Evolutionary conservation across 1,139 yeast species (phyloP).

Genomic region (Geotrichum phurueaensis): DNA sequence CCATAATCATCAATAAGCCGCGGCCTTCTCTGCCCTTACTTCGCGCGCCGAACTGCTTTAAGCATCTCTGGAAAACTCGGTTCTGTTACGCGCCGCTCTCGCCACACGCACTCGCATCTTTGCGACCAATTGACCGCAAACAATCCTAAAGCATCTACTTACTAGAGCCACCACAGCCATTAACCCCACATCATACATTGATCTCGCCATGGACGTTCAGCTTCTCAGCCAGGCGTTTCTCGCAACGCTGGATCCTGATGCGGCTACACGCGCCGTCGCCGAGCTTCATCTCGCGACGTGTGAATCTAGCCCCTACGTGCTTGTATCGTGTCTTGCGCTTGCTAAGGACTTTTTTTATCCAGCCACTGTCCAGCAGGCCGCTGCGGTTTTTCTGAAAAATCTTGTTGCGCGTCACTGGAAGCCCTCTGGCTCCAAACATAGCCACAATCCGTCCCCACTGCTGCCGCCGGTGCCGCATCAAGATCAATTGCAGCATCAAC

Average conservation of each 20-base stretch:
- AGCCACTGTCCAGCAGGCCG: constrained; percentile 60
- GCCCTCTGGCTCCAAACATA: background rate
- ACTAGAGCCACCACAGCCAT: background rate
- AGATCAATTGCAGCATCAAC: background rate
- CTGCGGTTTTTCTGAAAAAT: constrained; percentile 85
- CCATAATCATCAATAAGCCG: background rate
- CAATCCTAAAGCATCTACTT: background rate
- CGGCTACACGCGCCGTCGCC: constrained; percentile 55
- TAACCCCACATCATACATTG: background rate
- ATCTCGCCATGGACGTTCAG: constrained; percentile 11
- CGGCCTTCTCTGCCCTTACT: background rate
- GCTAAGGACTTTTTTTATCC: constrained; percentile 50
- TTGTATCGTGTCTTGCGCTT: constrained; percentile 78
- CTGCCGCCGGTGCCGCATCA: background rate
- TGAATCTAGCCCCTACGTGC: constrained; percentile 60
- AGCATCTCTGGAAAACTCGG: background rate
- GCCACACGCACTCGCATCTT: background rate
- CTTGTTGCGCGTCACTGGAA: constrained; percentile 61
- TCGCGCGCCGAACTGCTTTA: background rate
- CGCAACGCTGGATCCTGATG: constrained; percentile 72
- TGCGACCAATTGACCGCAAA: background rate
- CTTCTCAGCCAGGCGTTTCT: constrained; percentile 42
- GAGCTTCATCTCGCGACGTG: constrained; percentile 56
- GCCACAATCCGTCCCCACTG: background rate
- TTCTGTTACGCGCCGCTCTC: background rate